phyloP scores from a whole-genome alignment of 371 early-diverging fungal genomes.

The Rhizopus stolonifer region DNA sequence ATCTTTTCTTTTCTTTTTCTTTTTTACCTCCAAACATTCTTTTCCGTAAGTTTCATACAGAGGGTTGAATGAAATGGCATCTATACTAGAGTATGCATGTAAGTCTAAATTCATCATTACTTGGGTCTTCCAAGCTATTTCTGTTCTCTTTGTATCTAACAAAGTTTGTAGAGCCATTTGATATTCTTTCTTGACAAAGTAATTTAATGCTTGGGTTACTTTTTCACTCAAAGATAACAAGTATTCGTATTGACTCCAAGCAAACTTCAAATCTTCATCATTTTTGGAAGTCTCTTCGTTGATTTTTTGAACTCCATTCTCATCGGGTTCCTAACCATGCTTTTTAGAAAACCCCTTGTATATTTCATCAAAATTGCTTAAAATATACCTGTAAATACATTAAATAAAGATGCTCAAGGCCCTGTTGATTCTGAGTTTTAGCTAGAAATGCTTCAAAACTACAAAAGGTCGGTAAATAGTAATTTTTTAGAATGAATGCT shows the following conservation, averaged over 20 bases:
- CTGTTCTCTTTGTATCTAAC: slow-evolving; percentile 26
- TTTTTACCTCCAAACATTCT: slow-evolving; percentile 33
- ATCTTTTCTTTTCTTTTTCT: no score
- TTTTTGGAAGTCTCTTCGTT: slow-evolving; percentile 15
- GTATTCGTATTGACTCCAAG: slow-evolving; percentile 29
- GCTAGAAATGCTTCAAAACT: slow-evolving; percentile 29
- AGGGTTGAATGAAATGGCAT: slow-evolving; percentile 21
- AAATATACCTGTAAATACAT: slow-evolving; percentile 16
- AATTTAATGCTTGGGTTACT: slow-evolving; percentile 17
- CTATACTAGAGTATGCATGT: slow-evolving; percentile 17
- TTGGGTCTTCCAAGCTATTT: slow-evolving; percentile 36
- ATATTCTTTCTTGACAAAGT: slow-evolving; percentile 21
- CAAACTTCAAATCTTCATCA: slow-evolving; percentile 11
- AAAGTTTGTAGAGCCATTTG: slow-evolving; percentile 20
- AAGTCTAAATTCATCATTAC: slow-evolving; percentile 25
- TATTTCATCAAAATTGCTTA: no score
- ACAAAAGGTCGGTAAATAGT: no score
- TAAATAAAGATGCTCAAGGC: slow-evolving; percentile 25
- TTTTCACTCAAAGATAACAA: slow-evolving; percentile 17
- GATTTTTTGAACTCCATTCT: not conserved
- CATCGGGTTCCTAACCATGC: not conserved
- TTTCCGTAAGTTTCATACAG: slow-evolving; percentile 27
- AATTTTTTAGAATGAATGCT: not conserved
- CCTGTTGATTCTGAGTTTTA: slow-evolving; percentile 19
- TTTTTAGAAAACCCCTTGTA: no score